Conservation (phyloP, 208 protist species). For the Lotmaria passim region DNA sequence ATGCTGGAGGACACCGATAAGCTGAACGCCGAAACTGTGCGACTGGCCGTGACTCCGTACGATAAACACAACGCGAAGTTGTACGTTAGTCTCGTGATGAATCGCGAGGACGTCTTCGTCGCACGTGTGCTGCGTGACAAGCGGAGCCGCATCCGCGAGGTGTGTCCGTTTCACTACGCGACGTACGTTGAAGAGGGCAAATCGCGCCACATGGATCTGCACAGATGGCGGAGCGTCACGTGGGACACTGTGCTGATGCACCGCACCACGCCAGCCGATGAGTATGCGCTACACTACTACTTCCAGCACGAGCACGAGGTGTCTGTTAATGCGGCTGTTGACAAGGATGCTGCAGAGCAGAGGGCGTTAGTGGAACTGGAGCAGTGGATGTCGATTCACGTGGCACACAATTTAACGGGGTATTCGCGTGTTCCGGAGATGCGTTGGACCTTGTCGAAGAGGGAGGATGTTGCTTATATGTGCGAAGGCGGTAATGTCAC, state of each 20-base stretch:
- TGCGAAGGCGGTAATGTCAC: background rate
- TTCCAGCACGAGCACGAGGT: constrained; percentile 16
- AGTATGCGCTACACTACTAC: constrained; percentile 17
- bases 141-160: too few relatives aligned
- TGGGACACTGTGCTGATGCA: constrained; percentile 21
- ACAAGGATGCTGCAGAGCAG: background rate
- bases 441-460: background rate
- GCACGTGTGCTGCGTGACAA: constrained; percentile 2
- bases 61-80: background rate
- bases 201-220: background rate
- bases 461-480: background rate
- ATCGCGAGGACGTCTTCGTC: constrained; percentile 12
- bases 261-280: constrained; percentile 4
- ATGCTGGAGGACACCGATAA: background rate
- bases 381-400: background rate
- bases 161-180: background rate
- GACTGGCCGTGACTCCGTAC: background rate
- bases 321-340: background rate
- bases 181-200: constrained; percentile 2
- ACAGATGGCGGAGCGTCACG: background rate
- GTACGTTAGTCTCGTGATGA: background rate
- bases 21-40: background rate
- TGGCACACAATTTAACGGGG: background rate
- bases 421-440: background rate
- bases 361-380: background rate